Base-by-base conservation (phyloP, 306 rosid genomes). In the Abrus pulchellus region DNA sequence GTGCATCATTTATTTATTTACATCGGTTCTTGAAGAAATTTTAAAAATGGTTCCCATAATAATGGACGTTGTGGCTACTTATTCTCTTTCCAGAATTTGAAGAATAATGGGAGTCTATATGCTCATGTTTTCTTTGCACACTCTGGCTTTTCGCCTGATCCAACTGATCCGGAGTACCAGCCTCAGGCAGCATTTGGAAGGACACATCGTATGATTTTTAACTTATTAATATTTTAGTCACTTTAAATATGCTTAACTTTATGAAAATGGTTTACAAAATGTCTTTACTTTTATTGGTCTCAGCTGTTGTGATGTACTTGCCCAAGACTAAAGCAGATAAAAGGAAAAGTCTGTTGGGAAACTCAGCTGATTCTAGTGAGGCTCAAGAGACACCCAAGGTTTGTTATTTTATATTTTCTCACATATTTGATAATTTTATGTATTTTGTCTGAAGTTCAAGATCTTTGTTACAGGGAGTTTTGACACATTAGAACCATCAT, bases 111-210 rank as follows among this genome's bases (percentile, higher is more conserved):
- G 62, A 89, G 91, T 79, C 47, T 93, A n/a, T 91, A 87, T 75
- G 97, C 91, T 54, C 98, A 95, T 77, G 98, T 90, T 70, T 95
- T 87, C 94, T 91, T 93, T 84, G 92, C 97, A 20, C 96, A 86
- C 72, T 90, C 99, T 40, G 99, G 99, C 54, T 93, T 72, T 80
- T 86, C 97, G 2, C 89, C 94, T 1, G 99, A 95, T 82, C 99
- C 99, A 49, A 89, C 33, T 81, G 97, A 95, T 82, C 99, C 97
- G 0, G 99, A 93, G 81, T 95, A 88, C 83, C 90, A 83, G 83
- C 94, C 94, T 72, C 90, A 89, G 9, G 85, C 93, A 61, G 90
- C 91, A 36, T 95, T 93, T 76, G 94, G 95, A 61, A 87, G 86
- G 87, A 86, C 98, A 1, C 90, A 93, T 54, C 53, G 99, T 94